Base-by-base conservation (phyloP, 176 grass and related monocot genomes). In the Hsuehochloa calcarea region DNA sequence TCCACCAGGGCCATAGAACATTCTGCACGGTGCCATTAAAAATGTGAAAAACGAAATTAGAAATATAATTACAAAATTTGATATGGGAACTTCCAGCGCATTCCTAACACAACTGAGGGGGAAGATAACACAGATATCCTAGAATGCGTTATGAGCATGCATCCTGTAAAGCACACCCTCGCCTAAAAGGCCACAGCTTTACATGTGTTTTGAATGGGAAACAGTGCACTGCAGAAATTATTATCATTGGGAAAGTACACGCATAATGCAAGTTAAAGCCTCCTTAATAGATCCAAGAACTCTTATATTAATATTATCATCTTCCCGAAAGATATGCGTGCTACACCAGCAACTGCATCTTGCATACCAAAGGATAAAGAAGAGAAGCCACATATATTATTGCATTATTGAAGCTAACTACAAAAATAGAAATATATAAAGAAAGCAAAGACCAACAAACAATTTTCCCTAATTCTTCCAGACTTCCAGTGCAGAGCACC, bases 1-100 rank as follows among this genome's bases (percentile, higher is more conserved):
- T 50, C 96, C 96, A 80, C 96, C 96, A 70, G 93, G 96, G 65
- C 96, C 96, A 54, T 98, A 98, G 80, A 98, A 98, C 96, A 98
- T 93, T 85, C 96, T 98, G 87, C 52, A 79, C 5, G 69, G 11
- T 39, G 4, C 16, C 31, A 34, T 34, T 34, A 34, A 61, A 72
- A 79, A 64, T 55, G 55, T 74, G 26, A 86, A 54, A 34, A 46
- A 45, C 13, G 22, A 68, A 71, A 77, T 39, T 68, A 68, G 19
- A 79, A 44, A 60, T 77, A 26, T 29, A 27, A 34, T 26, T 47
- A 61, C 8, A 89, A 34, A 34, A 34, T 34, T 34, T 34, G 31
- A 10, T 16, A 72, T 41, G 29, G 2, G n/a, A 40, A 37, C 8
- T 45, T 56, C 44, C 10, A 45, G 44, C 60, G 25, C 12, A 46